These are phyloP conservation scores for Rhizoctonia solani DNA, from an alignment of 1,284 basidiomycete genomes.

Conservation along the genomic window DNA sequence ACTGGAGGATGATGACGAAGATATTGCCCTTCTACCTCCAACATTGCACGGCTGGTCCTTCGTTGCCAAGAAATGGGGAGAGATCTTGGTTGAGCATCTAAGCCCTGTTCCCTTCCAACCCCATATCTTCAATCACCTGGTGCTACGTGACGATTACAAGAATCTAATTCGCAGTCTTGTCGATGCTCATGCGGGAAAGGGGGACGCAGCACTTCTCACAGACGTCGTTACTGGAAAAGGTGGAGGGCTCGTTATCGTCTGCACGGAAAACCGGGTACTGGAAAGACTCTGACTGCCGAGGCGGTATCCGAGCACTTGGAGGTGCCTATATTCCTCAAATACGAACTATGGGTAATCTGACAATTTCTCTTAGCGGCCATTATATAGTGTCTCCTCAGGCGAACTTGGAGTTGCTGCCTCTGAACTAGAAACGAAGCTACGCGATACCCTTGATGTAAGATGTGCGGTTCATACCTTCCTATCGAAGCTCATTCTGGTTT, in stretches of 20 bases:
- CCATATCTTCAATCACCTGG: constrained; percentile 28
- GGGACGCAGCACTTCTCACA: constrained; percentile 18
- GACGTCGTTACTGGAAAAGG: constrained; percentile 28
- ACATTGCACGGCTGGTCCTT: constrained; percentile 30
- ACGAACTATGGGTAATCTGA: constrained; percentile 4
- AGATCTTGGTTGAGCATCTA: constrained; percentile 25
- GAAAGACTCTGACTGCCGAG: constrained; percentile 42
- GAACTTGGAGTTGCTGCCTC: constrained; percentile 34
- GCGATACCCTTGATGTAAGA: constrained; percentile 29
- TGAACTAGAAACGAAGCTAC: constrained; percentile 20
- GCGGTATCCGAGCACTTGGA: constrained; percentile 39
- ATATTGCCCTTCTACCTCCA: constrained; percentile 25
- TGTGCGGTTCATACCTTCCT: background rate
- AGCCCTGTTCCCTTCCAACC: constrained; percentile 26
- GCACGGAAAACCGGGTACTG: constrained; percentile 27
- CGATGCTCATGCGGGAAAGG: constrained; percentile 20
- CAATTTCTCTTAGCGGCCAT: constrained; percentile 22
- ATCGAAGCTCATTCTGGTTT: constrained; percentile 9
- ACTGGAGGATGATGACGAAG: constrained; percentile 33
- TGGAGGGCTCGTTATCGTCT: constrained; percentile 29
- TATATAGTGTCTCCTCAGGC: constrained; percentile 36
- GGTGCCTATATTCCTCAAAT: constrained; percentile 22
- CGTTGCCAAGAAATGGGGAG: constrained; percentile 32
- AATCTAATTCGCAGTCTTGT: constrained; percentile 23
- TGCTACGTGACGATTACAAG: constrained; percentile 31